A percentile compares a stretch with the other conserved stretches of the same genome.
Evolutionary conservation across 768 basidiomycete species (phyloP).

Genomic region (Epithele typhae): DNA sequence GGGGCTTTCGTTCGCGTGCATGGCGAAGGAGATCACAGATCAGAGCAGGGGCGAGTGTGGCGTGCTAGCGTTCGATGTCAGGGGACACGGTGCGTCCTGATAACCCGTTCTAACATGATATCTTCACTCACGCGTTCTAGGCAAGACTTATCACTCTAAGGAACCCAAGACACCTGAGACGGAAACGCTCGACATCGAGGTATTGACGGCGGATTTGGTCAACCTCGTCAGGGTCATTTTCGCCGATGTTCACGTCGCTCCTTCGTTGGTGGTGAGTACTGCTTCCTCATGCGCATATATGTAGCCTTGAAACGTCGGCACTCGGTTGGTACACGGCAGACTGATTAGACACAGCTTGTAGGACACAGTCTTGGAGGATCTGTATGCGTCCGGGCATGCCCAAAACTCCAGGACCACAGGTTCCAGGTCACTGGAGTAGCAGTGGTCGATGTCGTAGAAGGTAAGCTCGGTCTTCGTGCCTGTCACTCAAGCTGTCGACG

Average conservation of each 20-base stretch:
- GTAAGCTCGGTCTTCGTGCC: conserved; percentile 2
- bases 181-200: conserved; percentile 66
- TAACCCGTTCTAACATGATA: conserved; percentile 1
- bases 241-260: conserved; percentile 55
- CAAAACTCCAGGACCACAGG: conserved; percentile 57
- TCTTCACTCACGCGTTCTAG: no score
- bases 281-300: no score
- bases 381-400: conserved; percentile 70
- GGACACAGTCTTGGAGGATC: conserved; percentile 98
- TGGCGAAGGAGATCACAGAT: conserved; percentile 74
- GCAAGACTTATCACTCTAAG: conserved; percentile 54
- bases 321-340: no score
- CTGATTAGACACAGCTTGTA: conserved; percentile 30
- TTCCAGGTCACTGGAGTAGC: conserved; percentile 74
- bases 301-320: no score
- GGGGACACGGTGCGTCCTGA: conserved; percentile 77
- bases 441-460: conserved; percentile 38
- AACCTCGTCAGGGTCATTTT: conserved; percentile 66
- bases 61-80: conserved; percentile 74
- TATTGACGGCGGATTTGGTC: conserved; percentile 72
- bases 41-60: conserved; percentile 70
- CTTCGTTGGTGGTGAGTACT: conserved; percentile 66
- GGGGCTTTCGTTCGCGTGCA: conserved; percentile 83
- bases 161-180: conserved; percentile 26
- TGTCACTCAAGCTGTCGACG: no score